Percentiles rank a stretch among this genome's conserved stretches.
These are phyloP conservation scores for Albugo candida DNA, from an alignment of 352 stramenopile genomes.

Conservation along the genomic window DNA sequence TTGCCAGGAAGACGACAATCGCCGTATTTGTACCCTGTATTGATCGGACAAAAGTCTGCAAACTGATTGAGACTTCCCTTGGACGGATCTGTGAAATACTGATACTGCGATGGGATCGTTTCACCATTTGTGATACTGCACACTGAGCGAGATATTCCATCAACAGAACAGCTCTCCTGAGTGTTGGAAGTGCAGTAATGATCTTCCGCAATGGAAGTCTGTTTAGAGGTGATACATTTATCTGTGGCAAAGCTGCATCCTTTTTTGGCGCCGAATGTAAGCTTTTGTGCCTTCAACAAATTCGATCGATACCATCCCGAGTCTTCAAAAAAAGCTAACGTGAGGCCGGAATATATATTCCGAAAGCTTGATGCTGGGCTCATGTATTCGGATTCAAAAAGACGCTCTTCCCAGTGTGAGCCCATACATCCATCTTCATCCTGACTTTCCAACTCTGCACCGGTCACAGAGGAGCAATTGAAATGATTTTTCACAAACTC, in stretches of 20 bases:
- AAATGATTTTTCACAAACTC: slow-evolving; percentile 49
- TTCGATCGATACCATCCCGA: slow-evolving; percentile 68
- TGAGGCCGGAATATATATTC: slow-evolving; percentile 49
- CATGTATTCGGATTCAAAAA: slow-evolving; percentile 76
- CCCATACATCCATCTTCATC: slow-evolving; percentile 39
- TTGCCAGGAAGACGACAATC: slow-evolving; percentile 47
- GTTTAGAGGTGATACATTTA: slow-evolving; percentile 35
- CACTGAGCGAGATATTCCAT: slow-evolving; percentile 41
- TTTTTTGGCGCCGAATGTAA: slow-evolving; percentile 44
- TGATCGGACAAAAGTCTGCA: slow-evolving; percentile 61
- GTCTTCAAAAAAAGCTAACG: slow-evolving; percentile 65
- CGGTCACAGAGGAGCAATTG: slow-evolving; percentile 25
- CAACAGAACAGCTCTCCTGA: slow-evolving; percentile 53
- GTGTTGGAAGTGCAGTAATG: slow-evolving; percentile 43
- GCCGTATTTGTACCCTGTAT: slow-evolving; percentile 37
- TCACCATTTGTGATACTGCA: slow-evolving; percentile 26
- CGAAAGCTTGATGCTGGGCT: slow-evolving; percentile 49
- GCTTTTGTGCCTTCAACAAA: slow-evolving; percentile 17
- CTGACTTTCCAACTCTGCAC: slow-evolving; percentile 63
- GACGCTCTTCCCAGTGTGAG: slow-evolving; percentile 67
- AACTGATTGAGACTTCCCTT: slow-evolving; percentile 41
- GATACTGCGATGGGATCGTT: slow-evolving; percentile 24
- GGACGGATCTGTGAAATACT: slow-evolving; percentile 38
- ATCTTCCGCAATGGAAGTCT: slow-evolving; percentile 21
- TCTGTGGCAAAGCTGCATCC: slow-evolving; percentile 44